Percentiles rank a stretch among this genome's conserved stretches.
phyloP scores from a whole-genome alignment of 345 rosid species.

The Nephelium lappaceum region DNA sequence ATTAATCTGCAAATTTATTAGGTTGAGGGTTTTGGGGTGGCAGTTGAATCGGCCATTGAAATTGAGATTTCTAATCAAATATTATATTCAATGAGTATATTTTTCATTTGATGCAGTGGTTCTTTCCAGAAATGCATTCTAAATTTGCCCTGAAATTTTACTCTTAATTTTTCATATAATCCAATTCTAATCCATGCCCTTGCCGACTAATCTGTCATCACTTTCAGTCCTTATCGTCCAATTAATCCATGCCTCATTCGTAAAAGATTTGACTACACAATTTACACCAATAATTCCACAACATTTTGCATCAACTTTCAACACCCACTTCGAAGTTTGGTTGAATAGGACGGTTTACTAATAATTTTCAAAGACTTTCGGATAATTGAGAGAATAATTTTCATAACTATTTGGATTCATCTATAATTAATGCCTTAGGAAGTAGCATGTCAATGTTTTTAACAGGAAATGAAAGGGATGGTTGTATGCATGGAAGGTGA shows the following conservation, averaged over 20 bases:
- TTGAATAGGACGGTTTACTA: too few species aligned
- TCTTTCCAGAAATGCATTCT: too few species aligned
- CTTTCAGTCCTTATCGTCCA: background rate
- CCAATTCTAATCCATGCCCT: background rate
- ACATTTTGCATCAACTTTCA: background rate
- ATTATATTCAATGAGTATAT: background rate
- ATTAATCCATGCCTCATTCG: background rate
- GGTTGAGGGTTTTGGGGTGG: background rate
- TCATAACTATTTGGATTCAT: background rate
- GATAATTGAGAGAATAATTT: too few species aligned
- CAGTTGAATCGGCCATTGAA: background rate
- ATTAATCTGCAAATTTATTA: too few species aligned
- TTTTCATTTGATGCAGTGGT: background rate
- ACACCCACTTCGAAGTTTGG: too few species aligned
- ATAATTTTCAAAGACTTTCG: too few species aligned
- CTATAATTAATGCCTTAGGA: background rate
- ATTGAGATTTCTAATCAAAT: conserved; percentile 1
- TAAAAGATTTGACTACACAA: background rate
- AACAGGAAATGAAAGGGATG: too few species aligned
- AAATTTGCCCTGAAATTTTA: background rate
- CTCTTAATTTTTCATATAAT: background rate
- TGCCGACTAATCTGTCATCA: background rate
- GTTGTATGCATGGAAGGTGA: too few species aligned
- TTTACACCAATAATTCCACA: conserved; percentile 2
- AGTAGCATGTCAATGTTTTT: too few species aligned